Base-by-base conservation (phyloP, 1,139 yeast species). In the Magnusiomyces fungicola region DNA sequence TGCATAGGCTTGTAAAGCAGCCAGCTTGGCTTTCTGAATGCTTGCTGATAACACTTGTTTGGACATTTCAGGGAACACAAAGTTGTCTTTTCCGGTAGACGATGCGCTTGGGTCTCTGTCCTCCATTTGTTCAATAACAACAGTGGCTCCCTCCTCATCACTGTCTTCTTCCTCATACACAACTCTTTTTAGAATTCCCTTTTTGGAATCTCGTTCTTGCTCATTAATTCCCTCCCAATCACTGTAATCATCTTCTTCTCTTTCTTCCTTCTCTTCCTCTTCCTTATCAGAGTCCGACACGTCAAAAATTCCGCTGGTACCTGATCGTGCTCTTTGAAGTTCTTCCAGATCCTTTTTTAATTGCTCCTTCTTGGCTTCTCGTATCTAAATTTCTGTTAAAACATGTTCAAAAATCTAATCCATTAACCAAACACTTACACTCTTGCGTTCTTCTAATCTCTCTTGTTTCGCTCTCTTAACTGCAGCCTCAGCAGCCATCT, bases 391-490 rank as follows among this genome's bases (percentile, higher is more conserved):
- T 32, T n/a, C 10, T 32, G 37, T 12, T 19, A 29, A 14, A 6
- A 21, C 3, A 2, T 9, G 23, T 41, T n/a, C 16, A 25, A 24
- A 25, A 33, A 16, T 21, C 19, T 27, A 10, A 27, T 23, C 24
- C 16, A 19, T n/a, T n/a, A n/a, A n/a, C n/a, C n/a, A n/a, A n/a
- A n/a, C n/a, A 45, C 54, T 18, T 41, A 51, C 52, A 57, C 76
- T 71, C 59, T 80, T 79, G 54, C 96, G 75, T 61, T 86, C 95
- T 56, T 83, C 94, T n/a, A 88, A 72, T 59, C 78, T 78, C 2
- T 79, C 80, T 55, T 80, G 70, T 56, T 90, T 74, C 5, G 82
- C 95, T 61, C 83, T 86, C 63, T 89, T 96, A 58, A 83, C 80
- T 47, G 76, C 77, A 58, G 74, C 80, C 53, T 78, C 85, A 56